phyloP scores from a whole-genome alignment of 805 yeast species.

The Groenewaldozyma tartarivorans region DNA sequence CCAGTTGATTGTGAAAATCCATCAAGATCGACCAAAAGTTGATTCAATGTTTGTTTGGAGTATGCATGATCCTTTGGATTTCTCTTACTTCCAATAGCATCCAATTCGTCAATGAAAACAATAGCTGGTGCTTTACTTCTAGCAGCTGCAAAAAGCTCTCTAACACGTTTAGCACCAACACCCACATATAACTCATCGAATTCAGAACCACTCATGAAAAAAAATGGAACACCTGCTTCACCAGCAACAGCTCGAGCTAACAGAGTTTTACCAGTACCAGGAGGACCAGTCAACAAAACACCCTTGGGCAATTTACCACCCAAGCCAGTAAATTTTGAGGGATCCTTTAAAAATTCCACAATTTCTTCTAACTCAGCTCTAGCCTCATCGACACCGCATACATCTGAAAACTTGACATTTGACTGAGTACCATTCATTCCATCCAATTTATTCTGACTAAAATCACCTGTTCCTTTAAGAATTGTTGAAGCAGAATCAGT shows the following conservation, averaged over 20 bases:
- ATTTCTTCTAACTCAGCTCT: conserved; percentile 94
- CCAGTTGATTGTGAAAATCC: conserved; percentile 87
- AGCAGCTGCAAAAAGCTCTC: conserved; percentile 90
- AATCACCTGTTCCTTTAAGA: conserved; percentile 35
- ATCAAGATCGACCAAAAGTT: conserved; percentile 88
- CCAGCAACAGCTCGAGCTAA: conserved; percentile 98
- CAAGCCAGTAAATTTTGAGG: conserved; percentile 87
- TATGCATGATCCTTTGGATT: conserved; percentile 97
- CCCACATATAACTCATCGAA: conserved; percentile 98
- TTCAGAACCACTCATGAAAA: conserved; percentile 97
- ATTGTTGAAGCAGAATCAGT: conserved; percentile 77
- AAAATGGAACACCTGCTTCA: conserved; percentile 97
- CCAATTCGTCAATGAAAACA: conserved; percentile 95
- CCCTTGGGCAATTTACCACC: conserved; percentile 99
- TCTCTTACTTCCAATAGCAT: conserved; percentile 97
- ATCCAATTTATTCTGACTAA: conserved; percentile 47
- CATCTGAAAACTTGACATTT: conserved; percentile 83
- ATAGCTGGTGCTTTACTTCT: conserved; percentile 94
- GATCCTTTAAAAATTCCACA: conserved; percentile 95
- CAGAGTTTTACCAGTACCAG: conserved; percentile 97
- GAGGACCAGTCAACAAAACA: conserved; percentile 93
- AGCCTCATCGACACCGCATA: conserved; percentile 97
- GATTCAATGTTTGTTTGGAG: conserved; percentile 95
- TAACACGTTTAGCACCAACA: conserved; percentile 96
- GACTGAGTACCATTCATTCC: conserved; percentile 81